Evolutionary conservation across 1,284 basidiomycete species (phyloP), one percentile per base, ranked within the genome.

Genomic region (Dichomitus squalens): DNA sequence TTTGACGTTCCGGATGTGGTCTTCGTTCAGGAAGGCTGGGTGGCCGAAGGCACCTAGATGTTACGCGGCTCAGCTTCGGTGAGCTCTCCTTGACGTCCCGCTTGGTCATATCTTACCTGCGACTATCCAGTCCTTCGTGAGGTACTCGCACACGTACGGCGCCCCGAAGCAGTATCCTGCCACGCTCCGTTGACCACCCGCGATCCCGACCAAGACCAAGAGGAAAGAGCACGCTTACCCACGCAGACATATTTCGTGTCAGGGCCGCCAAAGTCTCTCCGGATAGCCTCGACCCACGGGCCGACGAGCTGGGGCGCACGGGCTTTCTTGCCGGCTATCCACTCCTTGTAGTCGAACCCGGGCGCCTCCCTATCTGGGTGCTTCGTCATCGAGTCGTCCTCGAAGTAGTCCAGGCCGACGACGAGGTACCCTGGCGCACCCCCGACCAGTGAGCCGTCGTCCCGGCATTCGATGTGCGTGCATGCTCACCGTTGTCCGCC

Each of bases 91-190:
- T n/a, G n/a, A n/a, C n/a, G n/a, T n/a, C n/a, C n/a, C 38, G 16
- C 7, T 3, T 41, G 20, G 8, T n/a, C 1, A 16, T 14, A 12
- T 34, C 38, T 12, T 61, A 83, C 81, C 76, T 23, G 82, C 82
- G 1, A 75, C 71, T 14, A 84, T 65, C 49, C 72, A 70, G 52
- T 80, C 78, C 0, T 73, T 73, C 2, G 75, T 73, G 2, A 76
- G 74, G 4, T 78, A 68, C 20, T 83, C 73, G 46, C 82, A 72
- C 2, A 78, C 76, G 56, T 77, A 83, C 0, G 80, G 76, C 7
- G 75, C 85, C 0, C 84, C 84, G 61, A 85, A 85, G 65, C 83
- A 86, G 64, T 85, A 85, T n/a, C 83, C 83, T 82, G 41, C 9
- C 11, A 6, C 12, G 11, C 21, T 31, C 12, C 20, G n/a, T 21